A percentile compares a stretch with the other conserved stretches of the same genome.
Evolutionary conservation across 2,329 filamentous ascomycete genomes (phyloP).

Genomic region (Xylariaceae sp.): DNA sequence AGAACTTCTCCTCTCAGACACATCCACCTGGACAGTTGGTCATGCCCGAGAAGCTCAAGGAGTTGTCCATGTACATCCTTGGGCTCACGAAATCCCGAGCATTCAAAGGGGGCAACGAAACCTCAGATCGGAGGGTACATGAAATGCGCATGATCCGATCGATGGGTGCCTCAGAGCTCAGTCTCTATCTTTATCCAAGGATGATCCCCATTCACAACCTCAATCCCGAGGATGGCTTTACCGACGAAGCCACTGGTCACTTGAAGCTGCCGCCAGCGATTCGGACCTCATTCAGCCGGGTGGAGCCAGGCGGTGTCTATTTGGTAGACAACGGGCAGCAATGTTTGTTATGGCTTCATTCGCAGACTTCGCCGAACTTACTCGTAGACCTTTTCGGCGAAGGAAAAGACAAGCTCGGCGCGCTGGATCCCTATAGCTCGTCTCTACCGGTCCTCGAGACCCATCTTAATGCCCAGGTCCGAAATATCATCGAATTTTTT

Average conservation of each 20-base stretch:
- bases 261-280: constrained; percentile 76
- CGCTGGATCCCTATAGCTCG: constrained; percentile 76
- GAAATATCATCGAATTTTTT: constrained; percentile 88
- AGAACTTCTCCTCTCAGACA: constrained; percentile 76
- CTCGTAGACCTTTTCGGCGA: constrained; percentile 86
- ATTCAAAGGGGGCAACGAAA: constrained; percentile 89
- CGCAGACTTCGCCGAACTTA: constrained; percentile 87
- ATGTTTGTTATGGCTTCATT: constrained; percentile 87
- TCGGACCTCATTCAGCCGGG: constrained; percentile 78
- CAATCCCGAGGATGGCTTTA: constrained; percentile 81
- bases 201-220: constrained; percentile 92
- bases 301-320: constrained; percentile 92
- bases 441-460: constrained; percentile 81
- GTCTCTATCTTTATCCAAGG: constrained; percentile 89
- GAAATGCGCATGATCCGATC: constrained; percentile 86
- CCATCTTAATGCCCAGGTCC: constrained; percentile 88
- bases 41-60: constrained; percentile 91
- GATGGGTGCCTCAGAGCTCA: constrained; percentile 82
- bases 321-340: constrained; percentile 93
- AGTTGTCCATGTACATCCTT: constrained; percentile 95
- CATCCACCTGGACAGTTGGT: constrained; percentile 91
- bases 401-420: constrained; percentile 65
- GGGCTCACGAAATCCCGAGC: constrained; percentile 85
- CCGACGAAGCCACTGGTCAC: constrained; percentile 81
- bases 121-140: constrained; percentile 83